Evolutionary conservation across 495 filamentous ascomycete genomes (phyloP).

Genomic region (Penicillium longicatenatum): DNA sequence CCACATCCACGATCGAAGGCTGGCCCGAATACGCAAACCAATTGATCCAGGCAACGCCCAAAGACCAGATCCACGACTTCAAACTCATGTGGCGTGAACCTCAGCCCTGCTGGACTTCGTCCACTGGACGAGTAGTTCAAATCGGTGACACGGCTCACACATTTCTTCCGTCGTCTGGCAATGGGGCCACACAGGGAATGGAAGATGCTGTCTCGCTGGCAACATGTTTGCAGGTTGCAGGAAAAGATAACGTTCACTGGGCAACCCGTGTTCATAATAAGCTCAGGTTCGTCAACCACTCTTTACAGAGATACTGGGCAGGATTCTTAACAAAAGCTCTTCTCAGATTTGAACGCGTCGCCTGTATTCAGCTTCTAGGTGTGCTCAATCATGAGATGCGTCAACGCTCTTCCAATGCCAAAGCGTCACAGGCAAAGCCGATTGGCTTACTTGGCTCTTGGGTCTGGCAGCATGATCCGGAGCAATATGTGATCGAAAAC

Average conservation of each 20-base stretch:
- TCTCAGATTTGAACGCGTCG: not conserved
- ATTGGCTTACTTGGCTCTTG: slow-evolving; percentile 18
- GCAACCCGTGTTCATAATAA: slow-evolving; percentile 22
- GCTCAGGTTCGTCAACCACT: slow-evolving; percentile 9
- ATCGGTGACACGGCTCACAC: slow-evolving; percentile 75
- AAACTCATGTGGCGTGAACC: slow-evolving; percentile 11
- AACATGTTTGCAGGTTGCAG: slow-evolving; percentile 54
- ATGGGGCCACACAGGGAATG: slow-evolving; percentile 69
- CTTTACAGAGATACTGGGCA: too few species aligned
- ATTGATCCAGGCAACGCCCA: slow-evolving; percentile 3
- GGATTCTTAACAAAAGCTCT: not conserved
- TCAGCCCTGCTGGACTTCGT: slow-evolving; percentile 39
- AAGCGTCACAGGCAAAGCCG: slow-evolving; percentile 4
- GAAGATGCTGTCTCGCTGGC: slow-evolving; percentile 70
- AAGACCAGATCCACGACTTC: slow-evolving; percentile 1
- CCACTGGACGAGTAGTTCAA: slow-evolving; percentile 55
- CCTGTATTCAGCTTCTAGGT: slow-evolving; percentile 2
- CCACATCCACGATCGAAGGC: slow-evolving; percentile 4
- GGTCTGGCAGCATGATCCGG: slow-evolving; percentile 23
- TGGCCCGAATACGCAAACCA: slow-evolving; percentile 7
- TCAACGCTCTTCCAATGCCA: slow-evolving; percentile 6
- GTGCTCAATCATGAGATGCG: slow-evolving; percentile 10
- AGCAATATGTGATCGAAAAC: slow-evolving; percentile 19
- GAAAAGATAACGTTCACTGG: slow-evolving; percentile 47
- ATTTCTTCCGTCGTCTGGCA: slow-evolving; percentile 66